Evolutionary conservation across 257 asterid genomes (phyloP), one percentile per base, ranked within the genome.

Genomic region (Solanum etuberosum): DNA sequence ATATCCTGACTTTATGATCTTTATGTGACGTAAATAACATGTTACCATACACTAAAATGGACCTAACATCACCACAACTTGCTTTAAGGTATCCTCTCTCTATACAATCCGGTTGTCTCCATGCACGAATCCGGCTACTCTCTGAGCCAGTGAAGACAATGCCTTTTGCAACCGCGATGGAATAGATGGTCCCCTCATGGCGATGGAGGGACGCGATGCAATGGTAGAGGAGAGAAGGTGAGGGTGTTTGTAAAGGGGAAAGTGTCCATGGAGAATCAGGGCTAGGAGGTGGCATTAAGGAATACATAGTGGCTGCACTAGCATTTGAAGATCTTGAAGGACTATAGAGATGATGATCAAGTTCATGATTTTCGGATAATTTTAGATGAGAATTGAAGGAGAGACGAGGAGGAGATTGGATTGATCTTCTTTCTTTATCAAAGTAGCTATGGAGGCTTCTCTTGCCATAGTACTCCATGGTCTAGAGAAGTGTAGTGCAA

Each of bases 181-280:
- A 90, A 83, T 91, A 91, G n/a, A 96, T 92, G 85, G 91, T 90
- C 63, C 99, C 98, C 11, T 95, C 99, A 14, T 93, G 96, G 91
- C 98, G 98, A 91, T 91, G 98, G 65, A 96, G 95, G 70, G 99
- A 92, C 86, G 97, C 95, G 51, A 96, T 92, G 93, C 99, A 96
- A 83, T 96, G 99, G 91, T 94, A 93, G 86, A 96, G 94, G 86
- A 96, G 88, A 72, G 97, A 86, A 2, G 99, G 97, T 46, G 97
- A 93, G 20, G 99, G 98, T 68, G 98, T 93, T 31, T 88, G 94
- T 90, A 91, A 95, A 32, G 99, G 99, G 81, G 99, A 96, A 87
- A 96, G 96, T 38, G 95, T 93, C 99, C 99, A 95, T 0, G 99
- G 99, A 37, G 99, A 95, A 27, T 92, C 96, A 0, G 97, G 96